Evolutionary conservation across 2,329 filamentous ascomycete genomes (phyloP).

Genomic region (Claviceps cyperi): DNA sequence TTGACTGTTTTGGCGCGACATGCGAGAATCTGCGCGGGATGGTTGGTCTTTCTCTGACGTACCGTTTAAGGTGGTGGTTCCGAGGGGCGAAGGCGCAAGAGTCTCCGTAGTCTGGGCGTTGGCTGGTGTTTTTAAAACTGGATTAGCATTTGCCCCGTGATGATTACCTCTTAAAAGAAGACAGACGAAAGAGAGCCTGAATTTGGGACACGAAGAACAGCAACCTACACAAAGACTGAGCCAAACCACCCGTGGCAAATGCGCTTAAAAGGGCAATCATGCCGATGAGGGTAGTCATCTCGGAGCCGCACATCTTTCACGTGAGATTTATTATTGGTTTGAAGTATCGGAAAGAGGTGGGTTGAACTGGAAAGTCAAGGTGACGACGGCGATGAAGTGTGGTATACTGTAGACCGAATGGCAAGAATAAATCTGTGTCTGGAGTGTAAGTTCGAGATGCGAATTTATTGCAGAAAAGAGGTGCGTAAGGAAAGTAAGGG

Average conservation of each 20-base stretch:
- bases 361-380: neutral
- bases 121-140: slow-evolving; percentile 10
- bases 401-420: neutral
- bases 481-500: neutral
- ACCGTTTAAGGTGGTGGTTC: slow-evolving; percentile 19
- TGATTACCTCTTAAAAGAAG: neutral
- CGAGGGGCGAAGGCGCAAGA: slow-evolving; percentile 17
- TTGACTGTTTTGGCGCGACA: neutral
- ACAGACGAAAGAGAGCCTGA: neutral
- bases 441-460: neutral
- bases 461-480: neutral
- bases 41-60: slow-evolving; percentile 2
- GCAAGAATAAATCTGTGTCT: neutral
- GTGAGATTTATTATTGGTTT: too few species aligned
- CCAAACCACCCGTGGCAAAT: slow-evolving; percentile 9
- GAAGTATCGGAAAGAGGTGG: neutral
- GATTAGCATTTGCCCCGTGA: neutral
- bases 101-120: slow-evolving; percentile 15
- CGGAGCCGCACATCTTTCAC: slow-evolving; percentile 14
- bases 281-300: slow-evolving; percentile 14
- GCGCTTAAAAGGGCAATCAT: slow-evolving; percentile 12
- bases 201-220: neutral
- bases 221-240: slow-evolving; percentile 11
- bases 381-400: neutral
- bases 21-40: neutral